These are phyloP conservation scores for Pezizomycotina sp. DNA, from an alignment of 2,329 filamentous ascomycete genomes.

Conservation along the genomic window DNA sequence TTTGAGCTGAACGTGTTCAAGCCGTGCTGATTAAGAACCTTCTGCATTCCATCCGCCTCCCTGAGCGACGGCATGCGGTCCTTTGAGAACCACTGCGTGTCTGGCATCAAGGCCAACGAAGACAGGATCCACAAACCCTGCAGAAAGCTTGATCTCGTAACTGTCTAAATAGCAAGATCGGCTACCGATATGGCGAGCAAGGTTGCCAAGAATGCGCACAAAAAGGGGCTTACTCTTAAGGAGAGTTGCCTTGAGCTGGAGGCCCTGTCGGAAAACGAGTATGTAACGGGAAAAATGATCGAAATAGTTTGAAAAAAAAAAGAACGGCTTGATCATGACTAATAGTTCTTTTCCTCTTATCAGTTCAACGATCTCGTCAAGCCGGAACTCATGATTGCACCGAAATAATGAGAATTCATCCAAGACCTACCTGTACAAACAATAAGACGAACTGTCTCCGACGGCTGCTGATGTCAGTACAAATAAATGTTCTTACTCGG, in stretches of 20 bases:
- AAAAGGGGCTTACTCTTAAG: constrained; percentile 91
- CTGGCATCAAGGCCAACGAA: constrained; percentile 81
- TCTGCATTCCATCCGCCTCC: constrained; percentile 75
- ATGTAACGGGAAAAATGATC: neutral
- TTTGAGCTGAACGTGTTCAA: constrained; percentile 99
- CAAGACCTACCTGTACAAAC: too few species aligned
- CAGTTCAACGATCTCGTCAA: constrained; percentile 75
- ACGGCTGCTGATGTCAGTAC: too few species aligned
- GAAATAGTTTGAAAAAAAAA: neutral
- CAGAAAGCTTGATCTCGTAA: constrained; percentile 96
- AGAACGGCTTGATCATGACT: constrained; percentile 2
- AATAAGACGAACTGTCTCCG: too few species aligned
- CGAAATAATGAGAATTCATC: constrained; percentile 32
- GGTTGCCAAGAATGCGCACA: constrained; percentile 96
- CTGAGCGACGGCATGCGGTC: constrained; percentile 84
- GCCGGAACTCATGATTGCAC: constrained; percentile 89
- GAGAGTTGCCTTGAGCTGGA: constrained; percentile 85
- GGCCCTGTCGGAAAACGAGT: constrained; percentile 65
- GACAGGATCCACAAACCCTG: constrained; percentile 69
- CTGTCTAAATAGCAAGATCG: constrained; percentile 92
- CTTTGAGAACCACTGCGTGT: constrained; percentile 86
- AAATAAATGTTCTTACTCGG: too few species aligned
- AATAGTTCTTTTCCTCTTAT: too few species aligned
- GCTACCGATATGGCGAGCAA: constrained; percentile 94
- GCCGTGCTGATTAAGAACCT: constrained; percentile 86